A percentile compares a stretch with the other conserved stretches of the same genome.
Evolutionary conservation across 1,139 yeast genomes (phyloP).

Genomic region (Nakaseomyces delphensis): DNA sequence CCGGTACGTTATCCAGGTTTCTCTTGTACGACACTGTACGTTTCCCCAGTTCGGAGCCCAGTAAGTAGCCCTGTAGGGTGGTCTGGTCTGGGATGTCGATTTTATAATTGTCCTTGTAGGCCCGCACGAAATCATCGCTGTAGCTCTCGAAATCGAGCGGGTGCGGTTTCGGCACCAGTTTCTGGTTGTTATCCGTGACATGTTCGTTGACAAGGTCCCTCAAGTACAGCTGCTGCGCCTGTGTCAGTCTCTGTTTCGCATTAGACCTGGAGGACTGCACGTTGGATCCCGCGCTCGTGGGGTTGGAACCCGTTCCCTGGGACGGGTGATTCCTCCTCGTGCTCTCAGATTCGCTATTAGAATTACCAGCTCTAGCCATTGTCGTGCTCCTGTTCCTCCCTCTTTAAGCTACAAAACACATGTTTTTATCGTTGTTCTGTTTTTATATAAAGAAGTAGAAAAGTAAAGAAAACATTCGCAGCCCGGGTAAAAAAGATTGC

Average conservation of each 20-base stretch:
- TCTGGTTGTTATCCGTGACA: slow-evolving; percentile 29
- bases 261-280: slow-evolving; percentile 13
- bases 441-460: not conserved
- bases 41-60: slow-evolving; percentile 29
- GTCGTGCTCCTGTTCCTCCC: not conserved
- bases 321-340: slow-evolving; percentile 10
- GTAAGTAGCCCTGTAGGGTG: slow-evolving; percentile 27
- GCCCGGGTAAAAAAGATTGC: no score
- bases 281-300: slow-evolving; percentile 6
- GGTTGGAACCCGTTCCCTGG: slow-evolving; percentile 6
- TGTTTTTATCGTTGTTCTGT: not conserved
- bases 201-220: slow-evolving; percentile 24
- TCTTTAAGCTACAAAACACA: not conserved
- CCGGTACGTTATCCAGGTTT: slow-evolving; percentile 18
- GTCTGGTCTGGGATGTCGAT: slow-evolving; percentile 26
- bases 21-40: slow-evolving; percentile 25
- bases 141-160: slow-evolving; percentile 27
- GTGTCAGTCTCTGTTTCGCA: slow-evolving; percentile 26
- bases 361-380: slow-evolving; percentile 19
- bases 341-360: slow-evolving; percentile 16
- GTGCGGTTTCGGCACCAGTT: slow-evolving; percentile 14
- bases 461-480: no score
- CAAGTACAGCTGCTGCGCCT: slow-evolving; percentile 31
- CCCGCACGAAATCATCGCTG: slow-evolving; percentile 28
- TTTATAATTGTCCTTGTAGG: slow-evolving; percentile 28